Conservation (phyloP, 108 stramenopile genomes). For the Bacterosira constricta region DNA sequence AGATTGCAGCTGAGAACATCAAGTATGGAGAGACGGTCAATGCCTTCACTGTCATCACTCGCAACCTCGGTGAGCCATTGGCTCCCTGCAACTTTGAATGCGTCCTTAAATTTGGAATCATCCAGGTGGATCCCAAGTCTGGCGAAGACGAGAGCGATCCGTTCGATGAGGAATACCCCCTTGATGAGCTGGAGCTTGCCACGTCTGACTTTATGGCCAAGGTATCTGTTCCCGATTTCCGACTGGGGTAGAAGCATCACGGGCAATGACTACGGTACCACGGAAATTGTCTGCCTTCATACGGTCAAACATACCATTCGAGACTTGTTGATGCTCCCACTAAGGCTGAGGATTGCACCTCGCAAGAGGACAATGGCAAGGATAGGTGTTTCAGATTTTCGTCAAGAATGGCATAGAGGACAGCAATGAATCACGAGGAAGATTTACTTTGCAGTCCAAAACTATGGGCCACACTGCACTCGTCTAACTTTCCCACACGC, state of each 20-base stretch:
- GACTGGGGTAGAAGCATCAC: slow-evolving; percentile 93
- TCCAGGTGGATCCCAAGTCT: slow-evolving; percentile 79
- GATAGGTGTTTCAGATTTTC: too few species aligned
- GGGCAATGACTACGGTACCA: too few species aligned
- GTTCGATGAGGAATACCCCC: slow-evolving; percentile 92
- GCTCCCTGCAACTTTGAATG: slow-evolving; percentile 55
- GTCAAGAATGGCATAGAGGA: too few species aligned
- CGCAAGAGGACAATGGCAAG: too few species aligned
- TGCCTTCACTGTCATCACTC: slow-evolving; percentile 78
- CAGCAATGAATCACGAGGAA: too few species aligned
- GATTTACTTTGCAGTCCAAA: too few species aligned
- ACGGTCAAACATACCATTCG: too few species aligned
- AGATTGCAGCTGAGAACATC: slow-evolving; percentile 59
- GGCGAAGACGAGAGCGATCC: slow-evolving; percentile 83
- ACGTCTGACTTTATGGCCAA: slow-evolving; percentile 95
- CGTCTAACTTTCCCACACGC: too few species aligned
- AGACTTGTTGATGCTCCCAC: too few species aligned
- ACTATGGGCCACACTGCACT: too few species aligned
- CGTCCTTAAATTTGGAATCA: slow-evolving; percentile 80
- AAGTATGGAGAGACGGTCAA: slow-evolving; percentile 74
- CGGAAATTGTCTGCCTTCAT: too few species aligned
- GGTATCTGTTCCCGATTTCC: slow-evolving; percentile 85
- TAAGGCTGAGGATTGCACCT: too few species aligned
- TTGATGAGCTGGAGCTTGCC: slow-evolving; percentile 86
- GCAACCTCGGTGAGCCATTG: slow-evolving; percentile 48